These are phyloP conservation scores for Solanum sejunctum DNA, from an alignment of 257 asterid species.

Conservation along the genomic window DNA sequence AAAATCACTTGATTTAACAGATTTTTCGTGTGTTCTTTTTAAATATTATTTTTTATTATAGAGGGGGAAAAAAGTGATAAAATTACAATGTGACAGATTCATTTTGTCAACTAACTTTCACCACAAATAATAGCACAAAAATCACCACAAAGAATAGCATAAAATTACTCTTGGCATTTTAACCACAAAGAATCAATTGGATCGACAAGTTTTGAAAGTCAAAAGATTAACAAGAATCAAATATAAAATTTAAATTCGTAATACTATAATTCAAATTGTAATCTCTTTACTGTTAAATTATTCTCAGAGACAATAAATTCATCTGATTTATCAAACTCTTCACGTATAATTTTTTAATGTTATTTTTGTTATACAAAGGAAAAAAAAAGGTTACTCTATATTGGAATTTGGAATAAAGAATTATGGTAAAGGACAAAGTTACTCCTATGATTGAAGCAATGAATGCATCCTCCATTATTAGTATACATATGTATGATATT, in stretches of 20 bases:
- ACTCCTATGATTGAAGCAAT: slow-evolving; percentile 3
- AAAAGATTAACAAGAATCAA: neutral
- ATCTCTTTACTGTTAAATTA: neutral
- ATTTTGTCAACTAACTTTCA: neutral
- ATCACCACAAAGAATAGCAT: neutral
- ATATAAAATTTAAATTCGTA: neutral
- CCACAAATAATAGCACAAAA: neutral
- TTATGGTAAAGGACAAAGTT: neutral
- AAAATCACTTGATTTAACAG: neutral
- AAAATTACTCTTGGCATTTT: neutral
- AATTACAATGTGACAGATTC: neutral
- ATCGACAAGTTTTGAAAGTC: rapidly evolving
- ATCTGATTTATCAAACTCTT: neutral
- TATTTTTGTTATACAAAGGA: too few species aligned
- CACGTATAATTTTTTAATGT: neutral
- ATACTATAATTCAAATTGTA: neutral
- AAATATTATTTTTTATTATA: neutral
- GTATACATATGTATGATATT: neutral
- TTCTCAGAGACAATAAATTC: neutral
- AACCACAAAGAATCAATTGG: neutral
- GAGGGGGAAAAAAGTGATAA: too few species aligned
- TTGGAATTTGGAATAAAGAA: neutral
- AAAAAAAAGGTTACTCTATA: neutral
- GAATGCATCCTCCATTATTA: neutral
- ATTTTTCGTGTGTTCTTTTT: neutral